phyloP scores from a whole-genome alignment of 331 rosid species.

The Stylosanthes scabra region DNA sequence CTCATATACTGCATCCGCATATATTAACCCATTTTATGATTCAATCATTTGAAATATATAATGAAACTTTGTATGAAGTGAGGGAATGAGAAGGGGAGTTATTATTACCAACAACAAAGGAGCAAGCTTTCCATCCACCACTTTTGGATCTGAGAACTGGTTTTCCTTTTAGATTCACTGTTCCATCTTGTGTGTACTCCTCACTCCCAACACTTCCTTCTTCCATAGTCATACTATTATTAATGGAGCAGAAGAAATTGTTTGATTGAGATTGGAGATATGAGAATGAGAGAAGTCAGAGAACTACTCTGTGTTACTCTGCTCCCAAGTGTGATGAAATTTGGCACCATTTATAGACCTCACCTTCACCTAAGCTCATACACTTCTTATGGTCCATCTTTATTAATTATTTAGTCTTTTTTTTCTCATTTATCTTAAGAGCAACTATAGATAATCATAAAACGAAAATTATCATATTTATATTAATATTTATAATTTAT shows the following conservation, averaged over 20 bases:
- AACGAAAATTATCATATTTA: no score
- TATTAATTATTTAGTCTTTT: no score
- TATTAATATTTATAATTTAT: no score
- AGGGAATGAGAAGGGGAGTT: background rate
- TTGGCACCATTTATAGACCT: background rate
- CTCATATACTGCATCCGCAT: slow-evolving; percentile 65
- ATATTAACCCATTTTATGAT: no score
- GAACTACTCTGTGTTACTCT: background rate
- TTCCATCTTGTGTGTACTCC: slow-evolving; percentile 40
- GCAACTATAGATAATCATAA: no score
- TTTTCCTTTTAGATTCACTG: slow-evolving; percentile 34
- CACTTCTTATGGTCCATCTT: background rate
- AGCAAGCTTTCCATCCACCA: slow-evolving; percentile 45
- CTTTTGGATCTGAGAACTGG: slow-evolving; percentile 31
- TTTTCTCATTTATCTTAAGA: no score
- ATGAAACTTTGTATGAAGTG: background rate
- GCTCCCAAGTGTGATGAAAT: background rate
- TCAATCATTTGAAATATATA: no score
- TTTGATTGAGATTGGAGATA: background rate
- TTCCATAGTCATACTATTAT: slow-evolving; percentile 21
- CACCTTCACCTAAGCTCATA: background rate
- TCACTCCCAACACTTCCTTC: slow-evolving; percentile 17
- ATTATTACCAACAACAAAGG: slow-evolving; percentile 37
- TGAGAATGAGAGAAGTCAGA: background rate
- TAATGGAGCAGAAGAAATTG: background rate